Evolutionary conservation across 139 green algal genomes (phyloP).

Genomic region (Nannochloris sp.): DNA sequence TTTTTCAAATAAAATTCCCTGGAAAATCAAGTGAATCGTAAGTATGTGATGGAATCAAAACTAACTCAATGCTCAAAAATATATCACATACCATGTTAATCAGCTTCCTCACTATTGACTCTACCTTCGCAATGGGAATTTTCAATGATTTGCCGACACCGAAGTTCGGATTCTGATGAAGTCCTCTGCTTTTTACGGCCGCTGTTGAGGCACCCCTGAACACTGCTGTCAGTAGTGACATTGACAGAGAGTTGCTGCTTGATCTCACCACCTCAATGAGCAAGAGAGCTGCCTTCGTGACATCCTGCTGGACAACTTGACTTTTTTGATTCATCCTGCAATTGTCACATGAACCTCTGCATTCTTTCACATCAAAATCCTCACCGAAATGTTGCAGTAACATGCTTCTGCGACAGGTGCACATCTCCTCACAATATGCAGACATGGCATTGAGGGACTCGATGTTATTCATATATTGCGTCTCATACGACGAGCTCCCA

Average conservation of each 20-base stretch:
- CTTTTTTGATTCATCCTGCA: constrained; percentile 28
- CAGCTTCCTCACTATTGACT: background rate
- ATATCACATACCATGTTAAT: background rate
- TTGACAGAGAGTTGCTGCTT: background rate
- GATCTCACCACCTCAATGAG: background rate
- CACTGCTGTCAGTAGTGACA: background rate
- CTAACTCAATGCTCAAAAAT: background rate
- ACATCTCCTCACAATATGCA: constrained; percentile 68
- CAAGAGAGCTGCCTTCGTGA: constrained; percentile 30
- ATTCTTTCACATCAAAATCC: constrained; percentile 48
- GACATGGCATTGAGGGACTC: constrained; percentile 77
- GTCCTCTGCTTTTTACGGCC: constrained; percentile 1
- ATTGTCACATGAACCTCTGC: constrained; percentile 64
- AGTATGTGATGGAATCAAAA: background rate
- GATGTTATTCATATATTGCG: constrained; percentile 55
- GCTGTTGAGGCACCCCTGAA: background rate
- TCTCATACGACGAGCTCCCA: background rate
- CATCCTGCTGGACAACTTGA: constrained; percentile 31
- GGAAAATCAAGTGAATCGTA: background rate
- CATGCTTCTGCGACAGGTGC: constrained; percentile 66
- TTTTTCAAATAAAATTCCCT: background rate
- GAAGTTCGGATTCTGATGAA: background rate
- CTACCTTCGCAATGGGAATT: constrained; percentile 2
- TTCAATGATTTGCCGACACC: background rate
- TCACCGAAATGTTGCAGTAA: constrained; percentile 83